phyloP scores from a whole-genome alignment of 2,329 filamentous ascomycete species.

The Thelonectria discophora region DNA sequence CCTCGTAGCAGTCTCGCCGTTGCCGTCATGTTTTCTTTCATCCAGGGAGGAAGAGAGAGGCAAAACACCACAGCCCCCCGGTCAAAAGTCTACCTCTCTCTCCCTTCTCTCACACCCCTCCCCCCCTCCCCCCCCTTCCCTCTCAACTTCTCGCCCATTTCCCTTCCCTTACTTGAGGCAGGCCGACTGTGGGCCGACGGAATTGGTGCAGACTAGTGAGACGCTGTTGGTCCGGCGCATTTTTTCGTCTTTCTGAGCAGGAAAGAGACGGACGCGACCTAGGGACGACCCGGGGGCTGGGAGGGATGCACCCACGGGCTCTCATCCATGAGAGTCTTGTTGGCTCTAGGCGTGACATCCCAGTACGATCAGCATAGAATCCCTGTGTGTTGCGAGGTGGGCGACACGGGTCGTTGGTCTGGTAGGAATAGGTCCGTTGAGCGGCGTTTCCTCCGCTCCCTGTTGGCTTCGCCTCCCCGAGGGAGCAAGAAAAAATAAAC shows the following conservation, averaged over 20 bases:
- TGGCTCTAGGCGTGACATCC: constrained; percentile 30
- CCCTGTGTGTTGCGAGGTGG: constrained; percentile 18
- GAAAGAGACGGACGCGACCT: constrained; percentile 28
- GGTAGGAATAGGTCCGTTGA: too few species aligned
- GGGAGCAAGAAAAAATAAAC: background rate
- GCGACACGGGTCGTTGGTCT: constrained; percentile 15
- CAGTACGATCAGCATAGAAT: constrained; percentile 34
- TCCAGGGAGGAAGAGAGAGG: background rate
- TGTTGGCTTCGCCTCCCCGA: background rate
- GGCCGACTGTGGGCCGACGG: constrained; percentile 23
- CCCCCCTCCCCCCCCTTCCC: background rate
- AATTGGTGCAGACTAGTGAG: constrained; percentile 24
- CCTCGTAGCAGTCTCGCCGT: constrained; percentile 4
- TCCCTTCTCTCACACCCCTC: background rate
- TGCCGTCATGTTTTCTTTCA: constrained; percentile 11
- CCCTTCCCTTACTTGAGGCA: constrained; percentile 22
- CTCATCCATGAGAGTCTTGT: constrained; percentile 2
- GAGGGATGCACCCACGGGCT: constrained; percentile 33
- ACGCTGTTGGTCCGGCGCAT: constrained; percentile 37
- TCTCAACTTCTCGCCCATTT: background rate
- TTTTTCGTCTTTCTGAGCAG: constrained; percentile 21
- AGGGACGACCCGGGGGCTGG: constrained; percentile 39
- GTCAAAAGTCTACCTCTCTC: background rate
- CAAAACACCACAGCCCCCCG: background rate
- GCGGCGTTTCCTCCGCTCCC: constrained; percentile 32